phyloP scores from a whole-genome alignment of 805 yeast species.

The Barnettozyma botsteinii region DNA sequence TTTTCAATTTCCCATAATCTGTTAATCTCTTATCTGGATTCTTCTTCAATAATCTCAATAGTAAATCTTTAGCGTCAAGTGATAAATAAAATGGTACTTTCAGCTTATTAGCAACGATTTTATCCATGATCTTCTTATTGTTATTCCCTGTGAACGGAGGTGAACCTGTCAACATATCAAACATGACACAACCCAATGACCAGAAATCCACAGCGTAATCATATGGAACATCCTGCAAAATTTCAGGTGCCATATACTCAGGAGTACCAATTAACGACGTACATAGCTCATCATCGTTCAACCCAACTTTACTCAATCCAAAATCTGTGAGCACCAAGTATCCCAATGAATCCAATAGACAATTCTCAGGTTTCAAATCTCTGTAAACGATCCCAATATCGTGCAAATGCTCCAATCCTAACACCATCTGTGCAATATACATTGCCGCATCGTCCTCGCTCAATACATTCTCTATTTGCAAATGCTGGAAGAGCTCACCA shows the following conservation, averaged over 20 bases:
- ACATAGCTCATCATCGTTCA: conserved; percentile 52
- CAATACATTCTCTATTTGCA: conserved; percentile 92
- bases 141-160: conserved; percentile 88
- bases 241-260: conserved; percentile 88
- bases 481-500: conserved; percentile 89
- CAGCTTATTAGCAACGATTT: conserved; percentile 62
- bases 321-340: conserved; percentile 94
- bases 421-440: conserved; percentile 88
- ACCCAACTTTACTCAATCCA: conserved; percentile 81
- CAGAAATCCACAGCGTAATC: conserved; percentile 86
- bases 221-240: conserved; percentile 69
- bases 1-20: conserved; percentile 52
- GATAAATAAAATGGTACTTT: conserved; percentile 72
- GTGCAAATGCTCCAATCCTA: conserved; percentile 90
- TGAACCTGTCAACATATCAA: conserved; percentile 74
- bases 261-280: conserved; percentile 81
- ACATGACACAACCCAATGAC: conserved; percentile 80
- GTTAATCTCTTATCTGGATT: conserved; percentile 60
- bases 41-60: conserved; percentile 59
- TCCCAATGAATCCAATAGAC: conserved; percentile 88
- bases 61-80: conserved; percentile 71
- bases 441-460: conserved; percentile 88
- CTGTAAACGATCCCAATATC: conserved; percentile 93
- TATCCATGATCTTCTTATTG: conserved; percentile 68
- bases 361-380: conserved; percentile 95